These are phyloP conservation scores for Cephaloascus albidus DNA, from an alignment of 805 yeast species.

Conservation along the genomic window DNA sequence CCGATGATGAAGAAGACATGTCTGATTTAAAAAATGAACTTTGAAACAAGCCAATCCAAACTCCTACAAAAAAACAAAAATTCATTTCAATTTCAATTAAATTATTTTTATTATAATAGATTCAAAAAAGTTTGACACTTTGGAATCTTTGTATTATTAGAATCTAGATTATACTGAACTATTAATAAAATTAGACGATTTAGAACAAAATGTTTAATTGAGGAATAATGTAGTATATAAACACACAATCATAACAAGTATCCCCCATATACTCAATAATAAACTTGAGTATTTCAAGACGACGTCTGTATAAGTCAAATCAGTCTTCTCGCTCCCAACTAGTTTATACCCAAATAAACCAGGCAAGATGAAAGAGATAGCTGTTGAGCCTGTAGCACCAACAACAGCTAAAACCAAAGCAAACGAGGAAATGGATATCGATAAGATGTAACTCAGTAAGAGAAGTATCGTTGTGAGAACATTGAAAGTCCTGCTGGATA, in stretches of 20 bases:
- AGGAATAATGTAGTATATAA: too few relatives aligned
- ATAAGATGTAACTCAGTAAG: constrained; percentile 40
- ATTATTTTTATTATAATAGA: too few relatives aligned
- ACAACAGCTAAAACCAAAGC: constrained; percentile 65
- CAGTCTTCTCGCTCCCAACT: constrained; percentile 17
- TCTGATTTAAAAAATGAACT: constrained; percentile 8
- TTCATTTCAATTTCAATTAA: too few relatives aligned
- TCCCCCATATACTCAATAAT: constrained; percentile 41
- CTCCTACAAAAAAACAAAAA: not conserved
- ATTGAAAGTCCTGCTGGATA: constrained; percentile 34
- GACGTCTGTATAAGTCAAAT: constrained; percentile 9
- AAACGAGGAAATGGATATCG: constrained; percentile 52
- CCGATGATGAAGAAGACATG: too few relatives aligned
- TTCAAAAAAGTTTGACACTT: too few relatives aligned
- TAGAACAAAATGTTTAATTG: too few relatives aligned
- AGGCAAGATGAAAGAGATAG: constrained; percentile 70
- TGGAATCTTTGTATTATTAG: too few relatives aligned
- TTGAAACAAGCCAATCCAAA: constrained; percentile 1
- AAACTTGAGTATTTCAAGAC: constrained; percentile 14
- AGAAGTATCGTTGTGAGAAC: constrained; percentile 39
- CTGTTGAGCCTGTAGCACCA: constrained; percentile 78
- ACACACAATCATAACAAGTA: constrained; percentile 45
- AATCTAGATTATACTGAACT: too few relatives aligned
- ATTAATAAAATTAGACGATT: too few relatives aligned
- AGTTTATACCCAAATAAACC: constrained; percentile 66